Base-by-base conservation (phyloP, 495 filamentous ascomycete genomes). In the Penicillium longicatenatum region DNA sequence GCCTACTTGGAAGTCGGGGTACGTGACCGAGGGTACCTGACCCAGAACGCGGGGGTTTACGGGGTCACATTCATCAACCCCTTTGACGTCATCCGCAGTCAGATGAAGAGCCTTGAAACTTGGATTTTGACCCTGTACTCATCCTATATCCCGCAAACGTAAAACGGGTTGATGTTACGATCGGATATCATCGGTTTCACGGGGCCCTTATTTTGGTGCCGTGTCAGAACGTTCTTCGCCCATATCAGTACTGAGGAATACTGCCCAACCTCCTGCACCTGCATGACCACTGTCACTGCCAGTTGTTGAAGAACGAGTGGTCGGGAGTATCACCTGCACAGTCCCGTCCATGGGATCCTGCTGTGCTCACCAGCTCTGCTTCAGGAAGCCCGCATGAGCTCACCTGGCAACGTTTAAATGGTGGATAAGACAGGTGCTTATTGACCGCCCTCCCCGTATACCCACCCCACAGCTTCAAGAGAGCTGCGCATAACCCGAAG, bases 51-150 rank as follows among this genome's bases (percentile, higher is more conserved):
- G 45, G 45, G 45, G 45, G n/a, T 48, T 48, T 48, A 48, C 45
- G 45, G 45, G 45, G 45, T 48, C 45, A 29, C 45, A 48, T 48
- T 26, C 44, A 46, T 29, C 35, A 19, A 16, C 33, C 51, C 51
- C 33, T 52, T 62, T 62, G 60, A 62, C 60, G 60, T 62, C 60
- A 62, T 62, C 12, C 1, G 26, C 3, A 21, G 21, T 51, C 55
- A 59, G 46, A 47, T 50, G 46, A 55, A 48, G 10, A 19, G n/a
- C 14, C 16, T 17, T 24, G 43, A 46, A 46, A 46, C 19, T n/a
- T 24, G 43, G 43, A 46, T 46, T 46, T n/a, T 39, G 14, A n/a
- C 17, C 37, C 16, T 39, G 6, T 39, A 4, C 31, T 35, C 37
- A 39, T 39, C 37, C 14, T 6, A 16, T 39, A 6, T 17, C 37